Base-by-base conservation (phyloP, 1,139 yeast genomes). In the Sugiyamaella xylanicola region DNA sequence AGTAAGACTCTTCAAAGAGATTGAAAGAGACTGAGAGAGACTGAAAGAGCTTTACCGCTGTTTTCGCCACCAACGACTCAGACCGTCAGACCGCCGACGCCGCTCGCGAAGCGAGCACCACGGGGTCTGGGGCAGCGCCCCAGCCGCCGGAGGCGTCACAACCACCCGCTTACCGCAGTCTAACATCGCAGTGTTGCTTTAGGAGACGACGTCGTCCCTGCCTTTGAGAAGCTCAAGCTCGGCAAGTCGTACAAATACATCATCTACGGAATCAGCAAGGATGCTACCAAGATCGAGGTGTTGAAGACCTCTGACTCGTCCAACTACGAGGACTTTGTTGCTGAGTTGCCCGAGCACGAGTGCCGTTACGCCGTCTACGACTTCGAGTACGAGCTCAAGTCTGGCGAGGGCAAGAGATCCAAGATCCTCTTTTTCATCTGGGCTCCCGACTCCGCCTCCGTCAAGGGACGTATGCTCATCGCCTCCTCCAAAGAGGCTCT, bases 391-490 rank as follows among this genome's bases (percentile, higher is more conserved):
- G 97, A 91, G 73, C 78, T 89, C 62, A 83, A 88, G 64, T 83
- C 83, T 50, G 93, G 91, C 66, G 98, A 93, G 76, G 99, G 99
- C 72, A 90, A 90, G 81, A 87, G 80, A 80, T 86, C 92, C 70
- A 93, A 93, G 82, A 87, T 93, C 69, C 86, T 92, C 59, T 93
- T 93, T 77, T 87, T 75, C 80, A 87, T 95, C 65, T 93, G 99
- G 99, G 85, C 97, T 61, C 99, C 99, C 69, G 99, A 95, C 73
- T 87, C 95, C 60, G 97, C 98, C 54, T 90, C 95, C 61, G 85
- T 95, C 68, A 87, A 70, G 68, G 75, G 95, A 68, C 93, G 93
- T 86, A 95, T 93, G 99, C 88, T 92, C 60, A 92, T 91, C 79
- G 98, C 99, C 51, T 85, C 97, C 9, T 92, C 98, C 61, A 92